phyloP scores from a whole-genome alignment of 2,329 filamentous ascomycete genomes.

The Colletotrichum sp. region DNA sequence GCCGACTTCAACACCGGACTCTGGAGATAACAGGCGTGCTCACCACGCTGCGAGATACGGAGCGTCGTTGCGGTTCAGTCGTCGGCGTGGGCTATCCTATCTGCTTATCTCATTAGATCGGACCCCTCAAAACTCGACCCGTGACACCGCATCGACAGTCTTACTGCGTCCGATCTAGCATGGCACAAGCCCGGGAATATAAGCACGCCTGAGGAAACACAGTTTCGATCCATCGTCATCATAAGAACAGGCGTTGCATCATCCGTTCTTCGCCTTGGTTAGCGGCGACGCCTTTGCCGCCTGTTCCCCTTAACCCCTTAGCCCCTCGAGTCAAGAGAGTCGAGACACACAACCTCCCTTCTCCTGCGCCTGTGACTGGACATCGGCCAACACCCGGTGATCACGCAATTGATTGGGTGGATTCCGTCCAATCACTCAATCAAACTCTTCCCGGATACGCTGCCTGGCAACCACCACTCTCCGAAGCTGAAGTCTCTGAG shows the following conservation, averaged over 20 bases:
- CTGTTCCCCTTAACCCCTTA: background rate
- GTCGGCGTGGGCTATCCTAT: background rate
- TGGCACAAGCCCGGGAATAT: background rate
- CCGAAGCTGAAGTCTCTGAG: background rate
- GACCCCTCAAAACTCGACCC: background rate
- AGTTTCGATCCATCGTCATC: background rate
- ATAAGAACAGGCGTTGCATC: background rate
- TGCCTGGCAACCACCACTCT: background rate
- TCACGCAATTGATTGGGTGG: constrained; percentile 20
- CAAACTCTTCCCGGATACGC: background rate
- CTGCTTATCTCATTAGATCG: background rate
- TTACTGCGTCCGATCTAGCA: background rate
- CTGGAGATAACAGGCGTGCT: background rate
- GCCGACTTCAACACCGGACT: constrained; percentile 3
- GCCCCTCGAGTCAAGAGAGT: background rate
- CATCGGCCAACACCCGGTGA: constrained; percentile 12
- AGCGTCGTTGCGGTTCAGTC: background rate
- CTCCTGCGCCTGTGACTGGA: background rate
- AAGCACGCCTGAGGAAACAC: background rate
- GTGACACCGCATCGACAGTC: constrained; percentile 11
- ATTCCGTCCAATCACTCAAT: background rate
- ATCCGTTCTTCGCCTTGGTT: background rate
- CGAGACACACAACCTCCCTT: background rate
- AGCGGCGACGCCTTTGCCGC: background rate
- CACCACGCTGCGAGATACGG: background rate